Conservation (phyloP, 495 filamentous ascomycete species). For the Delitschia confertaspora region DNA sequence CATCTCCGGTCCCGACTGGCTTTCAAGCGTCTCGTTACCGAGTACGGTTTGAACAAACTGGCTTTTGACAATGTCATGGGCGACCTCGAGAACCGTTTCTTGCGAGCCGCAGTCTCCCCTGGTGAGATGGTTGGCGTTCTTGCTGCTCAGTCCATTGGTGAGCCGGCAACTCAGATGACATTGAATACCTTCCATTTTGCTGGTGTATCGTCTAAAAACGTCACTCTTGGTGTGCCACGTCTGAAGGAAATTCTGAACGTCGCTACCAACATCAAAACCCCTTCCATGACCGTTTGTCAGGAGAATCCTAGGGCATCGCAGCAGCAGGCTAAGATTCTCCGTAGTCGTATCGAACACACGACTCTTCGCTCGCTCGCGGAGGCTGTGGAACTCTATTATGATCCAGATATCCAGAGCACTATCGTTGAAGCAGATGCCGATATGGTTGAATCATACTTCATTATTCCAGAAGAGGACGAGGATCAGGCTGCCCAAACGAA, state of each 20-base stretch:
- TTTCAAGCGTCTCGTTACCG: slow-evolving; percentile 79
- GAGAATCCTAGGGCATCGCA: slow-evolving; percentile 46
- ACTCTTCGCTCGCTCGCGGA: slow-evolving; percentile 84
- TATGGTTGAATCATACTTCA: slow-evolving; percentile 94
- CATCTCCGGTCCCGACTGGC: slow-evolving; percentile 82
- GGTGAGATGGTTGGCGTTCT: slow-evolving; percentile 99
- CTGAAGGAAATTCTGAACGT: slow-evolving; percentile 99
- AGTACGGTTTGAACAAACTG: slow-evolving; percentile 77
- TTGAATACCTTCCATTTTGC: slow-evolving; percentile 99
- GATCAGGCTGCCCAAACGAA: slow-evolving; percentile 71
- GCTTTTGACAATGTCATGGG: slow-evolving; percentile 90
- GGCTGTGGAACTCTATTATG: slow-evolving; percentile 91
- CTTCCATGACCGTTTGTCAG: slow-evolving; percentile 92
- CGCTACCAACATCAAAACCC: slow-evolving; percentile 95
- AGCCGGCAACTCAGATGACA: slow-evolving; percentile 98
- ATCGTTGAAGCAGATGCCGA: slow-evolving; percentile 80
- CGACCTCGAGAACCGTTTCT: slow-evolving; percentile 80
- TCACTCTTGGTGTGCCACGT: slow-evolving; percentile 96
- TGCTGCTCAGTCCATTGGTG: slow-evolving; percentile 95
- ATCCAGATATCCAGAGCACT: slow-evolving; percentile 80
- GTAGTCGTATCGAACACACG: slow-evolving; percentile 89
- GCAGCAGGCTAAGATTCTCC: slow-evolving; percentile 79
- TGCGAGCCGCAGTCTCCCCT: slow-evolving; percentile 67
- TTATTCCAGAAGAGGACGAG: slow-evolving; percentile 80
- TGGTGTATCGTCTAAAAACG: slow-evolving; percentile 99